Percentiles rank a stretch among this genome's conserved stretches.
Conservation (phyloP, 2,329 filamentous ascomycete species). For the Exophiala oligosperma region DNA sequence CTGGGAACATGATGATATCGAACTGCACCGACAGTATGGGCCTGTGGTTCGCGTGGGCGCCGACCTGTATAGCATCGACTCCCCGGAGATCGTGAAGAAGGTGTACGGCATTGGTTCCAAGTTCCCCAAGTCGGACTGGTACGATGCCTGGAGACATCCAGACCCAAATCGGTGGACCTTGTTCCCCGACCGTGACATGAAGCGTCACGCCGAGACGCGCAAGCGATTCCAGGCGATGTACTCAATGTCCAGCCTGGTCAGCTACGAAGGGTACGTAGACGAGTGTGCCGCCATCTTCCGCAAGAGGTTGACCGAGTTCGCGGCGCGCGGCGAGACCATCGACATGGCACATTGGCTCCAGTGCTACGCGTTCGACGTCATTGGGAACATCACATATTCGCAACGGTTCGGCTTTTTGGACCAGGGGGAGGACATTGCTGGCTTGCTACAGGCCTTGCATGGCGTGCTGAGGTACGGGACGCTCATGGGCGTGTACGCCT, state of each 20-base stretch:
- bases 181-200: constrained; percentile 73
- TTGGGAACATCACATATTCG: constrained; percentile 42
- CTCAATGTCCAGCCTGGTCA: constrained; percentile 49
- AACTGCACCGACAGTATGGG: constrained; percentile 24
- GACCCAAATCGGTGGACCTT: constrained; percentile 53
- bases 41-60: constrained; percentile 26
- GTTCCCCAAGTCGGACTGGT: constrained; percentile 29
- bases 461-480: constrained; percentile 39
- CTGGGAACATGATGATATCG: constrained; percentile 38
- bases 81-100: constrained; percentile 26
- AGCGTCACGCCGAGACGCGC: constrained; percentile 72
- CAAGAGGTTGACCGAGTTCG: constrained; percentile 40
- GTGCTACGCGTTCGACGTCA: constrained; percentile 80
- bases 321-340: constrained; percentile 32
- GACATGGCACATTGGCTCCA: constrained; percentile 63
- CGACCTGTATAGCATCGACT: constrained; percentile 26
- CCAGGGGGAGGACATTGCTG: constrained; percentile 69
- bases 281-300: constrained; percentile 46
- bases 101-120: constrained; percentile 27
- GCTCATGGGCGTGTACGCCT: constrained; percentile 44
- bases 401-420: constrained; percentile 76
- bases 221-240: constrained; percentile 48
- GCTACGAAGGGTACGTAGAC: constrained; percentile 53
- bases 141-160: constrained; percentile 63
- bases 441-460: constrained; percentile 36